These are phyloP conservation scores for Xylariaceae sp. DNA, from an alignment of 2,329 filamentous ascomycete species.

Conservation along the genomic window DNA sequence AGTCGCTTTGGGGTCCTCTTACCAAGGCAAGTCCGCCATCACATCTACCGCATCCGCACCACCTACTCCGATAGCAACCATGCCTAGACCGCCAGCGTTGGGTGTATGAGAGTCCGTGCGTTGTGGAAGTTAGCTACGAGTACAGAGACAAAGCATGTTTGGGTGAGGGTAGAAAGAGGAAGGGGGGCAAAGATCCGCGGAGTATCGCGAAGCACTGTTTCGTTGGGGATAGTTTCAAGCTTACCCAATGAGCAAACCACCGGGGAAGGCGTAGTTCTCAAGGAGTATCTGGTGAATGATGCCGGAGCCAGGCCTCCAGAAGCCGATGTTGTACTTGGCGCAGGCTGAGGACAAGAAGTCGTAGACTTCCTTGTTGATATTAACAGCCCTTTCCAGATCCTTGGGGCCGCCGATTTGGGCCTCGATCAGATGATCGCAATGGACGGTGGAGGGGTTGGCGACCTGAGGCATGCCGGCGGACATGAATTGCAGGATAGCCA, in stretches of 20 bases:
- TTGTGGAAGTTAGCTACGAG: no score
- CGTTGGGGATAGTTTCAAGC: no score
- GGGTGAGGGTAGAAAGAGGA: no score
- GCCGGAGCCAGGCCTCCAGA: slow-evolving; percentile 97
- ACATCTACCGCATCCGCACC: slow-evolving; percentile 98
- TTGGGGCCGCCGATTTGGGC: slow-evolving; percentile 89
- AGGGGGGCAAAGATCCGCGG: neutral
- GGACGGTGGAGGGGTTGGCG: slow-evolving; percentile 90
- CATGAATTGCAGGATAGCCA: slow-evolving; percentile 99
- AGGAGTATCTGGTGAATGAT: slow-evolving; percentile 99
- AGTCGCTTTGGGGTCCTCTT: no score
- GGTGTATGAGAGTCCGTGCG: slow-evolving; percentile 98
- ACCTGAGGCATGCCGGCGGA: slow-evolving; percentile 94
- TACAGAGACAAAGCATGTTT: no score
- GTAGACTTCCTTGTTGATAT: slow-evolving; percentile 99
- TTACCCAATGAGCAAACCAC: slow-evolving; percentile 93
- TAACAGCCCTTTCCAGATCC: slow-evolving; percentile 85
- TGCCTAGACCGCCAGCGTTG: slow-evolving; percentile 93
- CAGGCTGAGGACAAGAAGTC: slow-evolving; percentile 92
- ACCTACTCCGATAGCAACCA: slow-evolving; percentile 92
- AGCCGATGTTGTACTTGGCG: slow-evolving; percentile 99
- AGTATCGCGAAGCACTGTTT: no score
- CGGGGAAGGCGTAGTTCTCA: slow-evolving; percentile 99
- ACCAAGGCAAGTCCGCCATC: slow-evolving; percentile 51
- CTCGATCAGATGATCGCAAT: slow-evolving; percentile 99